Conservation (phyloP, 2,329 filamentous ascomycete species). For the Fusarium xylarioides region DNA sequence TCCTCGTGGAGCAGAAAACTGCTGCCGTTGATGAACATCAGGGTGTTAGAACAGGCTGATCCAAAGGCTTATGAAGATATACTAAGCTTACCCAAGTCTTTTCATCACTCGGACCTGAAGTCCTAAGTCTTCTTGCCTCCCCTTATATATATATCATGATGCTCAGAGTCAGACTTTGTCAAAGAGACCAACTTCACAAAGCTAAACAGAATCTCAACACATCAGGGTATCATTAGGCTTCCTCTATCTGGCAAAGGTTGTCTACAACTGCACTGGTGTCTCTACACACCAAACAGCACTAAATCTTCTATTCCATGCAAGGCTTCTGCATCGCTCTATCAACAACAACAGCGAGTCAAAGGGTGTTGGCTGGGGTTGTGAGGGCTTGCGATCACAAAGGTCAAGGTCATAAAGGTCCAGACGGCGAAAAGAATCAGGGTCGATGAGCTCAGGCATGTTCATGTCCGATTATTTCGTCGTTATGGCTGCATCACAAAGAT, state of each 20-base stretch:
- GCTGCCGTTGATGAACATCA: background rate
- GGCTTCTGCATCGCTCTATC: constrained; percentile 27
- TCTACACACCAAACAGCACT: constrained; percentile 23
- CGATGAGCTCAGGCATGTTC: background rate
- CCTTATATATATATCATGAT: background rate
- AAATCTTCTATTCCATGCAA: constrained; percentile 33
- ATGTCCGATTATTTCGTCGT: constrained; percentile 15
- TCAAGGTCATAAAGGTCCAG: constrained; percentile 23
- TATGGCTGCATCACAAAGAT: constrained; percentile 17
- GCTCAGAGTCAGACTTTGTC: background rate
- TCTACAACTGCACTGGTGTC: constrained; percentile 31
- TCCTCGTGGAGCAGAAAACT: background rate
- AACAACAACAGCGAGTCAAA: constrained; percentile 14
- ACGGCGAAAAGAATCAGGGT: background rate
- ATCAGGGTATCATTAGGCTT: constrained; percentile 54
- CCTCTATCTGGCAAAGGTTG: constrained; percentile 43
- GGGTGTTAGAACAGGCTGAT: background rate
- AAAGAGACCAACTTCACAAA: background rate
- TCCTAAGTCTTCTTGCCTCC: background rate
- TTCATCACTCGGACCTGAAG: background rate
- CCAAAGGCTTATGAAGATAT: background rate
- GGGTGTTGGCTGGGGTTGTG: constrained; percentile 13
- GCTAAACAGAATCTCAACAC: constrained; percentile 32
- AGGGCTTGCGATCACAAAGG: constrained; percentile 26
- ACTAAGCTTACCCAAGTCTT: background rate